Base-by-base conservation (phyloP, 768 basidiomycete genomes). In the Vishniacozyma victoriae region DNA sequence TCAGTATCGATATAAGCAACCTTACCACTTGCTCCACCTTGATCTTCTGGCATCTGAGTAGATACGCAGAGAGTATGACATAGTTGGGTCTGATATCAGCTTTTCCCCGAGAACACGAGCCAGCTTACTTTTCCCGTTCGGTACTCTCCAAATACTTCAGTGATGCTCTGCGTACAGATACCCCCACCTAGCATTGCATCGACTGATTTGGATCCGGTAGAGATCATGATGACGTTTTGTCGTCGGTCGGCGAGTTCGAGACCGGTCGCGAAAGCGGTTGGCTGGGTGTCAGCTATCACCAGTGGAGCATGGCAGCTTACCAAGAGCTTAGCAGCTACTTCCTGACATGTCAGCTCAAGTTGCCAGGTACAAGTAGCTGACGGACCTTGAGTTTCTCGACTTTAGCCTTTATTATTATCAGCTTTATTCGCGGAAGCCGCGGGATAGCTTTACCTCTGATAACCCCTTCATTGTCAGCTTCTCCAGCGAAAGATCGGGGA, bases 81-180 rank as follows among this genome's bases (percentile, higher is more conserved):
- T 41, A 93, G 76, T 67, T 97, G 93, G 4, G 92, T 95, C 74
- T 93, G 26, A 19, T 16, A 13, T 15, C 7, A 23, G 13, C 19
- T 11, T 3, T 4, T 9, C 9, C 9, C 9, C 29, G 15, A 37
- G 36, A 4, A 33, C 27, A 35, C 12, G 11, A 12, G 18, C 24
- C n/a, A 1, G 47, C 67, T 49, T n/a, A 67, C 70, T 52, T 72
- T 72, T 6, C 92, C 92, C 0, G 93, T 96, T 25, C 92, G 80
- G 72, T 86, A 96, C 72, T 97, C 92, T 37, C 93, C 92, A 63
- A 90, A 97, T 2, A 96, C 91, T 80, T 96, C 92, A 3, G 88
- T 85, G 51, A 95, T 90, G 5, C 88, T 90, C 66, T 95, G 91
- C 5, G 92, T 92, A 77, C 84, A 81, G 46, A 95, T 74, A 0